phyloP scores from a whole-genome alignment of 2,329 filamentous ascomycete genomes.

The Capronia americana region DNA sequence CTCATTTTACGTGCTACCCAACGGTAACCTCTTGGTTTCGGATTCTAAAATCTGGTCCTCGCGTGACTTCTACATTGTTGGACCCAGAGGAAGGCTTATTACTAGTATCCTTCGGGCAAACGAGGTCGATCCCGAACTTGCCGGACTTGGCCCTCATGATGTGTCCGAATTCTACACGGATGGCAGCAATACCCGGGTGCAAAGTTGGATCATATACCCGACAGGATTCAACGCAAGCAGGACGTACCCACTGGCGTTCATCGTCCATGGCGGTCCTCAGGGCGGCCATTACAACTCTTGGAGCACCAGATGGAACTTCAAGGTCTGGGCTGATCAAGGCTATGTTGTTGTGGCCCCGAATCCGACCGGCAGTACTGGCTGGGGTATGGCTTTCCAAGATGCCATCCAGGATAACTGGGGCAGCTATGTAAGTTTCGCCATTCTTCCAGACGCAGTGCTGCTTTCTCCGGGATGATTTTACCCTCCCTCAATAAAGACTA shows the following conservation, averaged over 20 bases:
- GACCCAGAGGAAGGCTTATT: constrained; percentile 41
- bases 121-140: constrained; percentile 48
- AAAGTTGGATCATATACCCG: constrained; percentile 52
- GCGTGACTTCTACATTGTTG: constrained; percentile 46
- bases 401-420: constrained; percentile 84
- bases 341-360: constrained; percentile 84
- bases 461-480: background rate
- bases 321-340: constrained; percentile 84
- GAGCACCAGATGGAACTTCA: constrained; percentile 85
- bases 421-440: constrained; percentile 54
- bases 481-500: background rate
- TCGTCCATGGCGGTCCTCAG: constrained; percentile 85
- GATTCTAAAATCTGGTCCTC: constrained; percentile 47
- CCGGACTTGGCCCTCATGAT: constrained; percentile 45
- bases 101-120: constrained; percentile 47
- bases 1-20: constrained; percentile 42
- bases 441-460: background rate
- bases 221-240: constrained; percentile 69
- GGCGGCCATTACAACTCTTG: constrained; percentile 76
- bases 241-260: constrained; percentile 78
- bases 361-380: constrained; percentile 82
- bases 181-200: constrained; percentile 47
- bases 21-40: constrained; percentile 45
- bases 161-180: constrained; percentile 48
- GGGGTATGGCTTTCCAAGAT: constrained; percentile 77